These are phyloP conservation scores for Dryas alaskensis DNA, from an alignment of 306 rosid genomes.

Conservation along the genomic window DNA sequence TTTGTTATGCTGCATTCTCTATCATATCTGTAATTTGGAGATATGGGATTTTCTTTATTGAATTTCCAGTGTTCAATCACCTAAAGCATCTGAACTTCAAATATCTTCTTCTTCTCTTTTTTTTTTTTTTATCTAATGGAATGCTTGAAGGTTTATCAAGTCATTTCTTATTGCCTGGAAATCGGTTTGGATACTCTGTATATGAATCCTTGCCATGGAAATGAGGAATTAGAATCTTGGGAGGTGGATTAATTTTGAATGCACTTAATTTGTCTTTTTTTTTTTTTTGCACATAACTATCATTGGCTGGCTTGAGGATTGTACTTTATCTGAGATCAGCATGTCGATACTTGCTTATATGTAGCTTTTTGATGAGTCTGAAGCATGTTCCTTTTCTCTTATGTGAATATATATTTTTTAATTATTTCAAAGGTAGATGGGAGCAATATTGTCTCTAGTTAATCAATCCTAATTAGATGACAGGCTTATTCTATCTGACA, in stretches of 20 bases:
- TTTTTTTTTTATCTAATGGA: not conserved
- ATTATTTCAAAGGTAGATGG: not conserved
- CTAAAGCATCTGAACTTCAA: constrained; percentile 4
- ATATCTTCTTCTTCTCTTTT: not conserved
- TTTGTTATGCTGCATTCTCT: constrained; percentile 10
- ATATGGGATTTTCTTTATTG: not conserved
- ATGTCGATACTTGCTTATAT: not conserved
- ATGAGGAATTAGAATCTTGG: not conserved
- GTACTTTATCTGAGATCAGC: not conserved
- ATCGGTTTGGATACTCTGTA: constrained; percentile 7
- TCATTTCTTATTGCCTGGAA: not conserved
- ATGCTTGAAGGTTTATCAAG: not conserved
- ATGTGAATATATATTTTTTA: not conserved
- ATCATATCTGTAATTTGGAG: not conserved
- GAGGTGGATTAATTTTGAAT: not conserved
- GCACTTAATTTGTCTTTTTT: not conserved
- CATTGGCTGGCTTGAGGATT: not conserved
- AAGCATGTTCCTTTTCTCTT: not conserved
- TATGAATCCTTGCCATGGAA: not conserved
- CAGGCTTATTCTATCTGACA: not conserved
- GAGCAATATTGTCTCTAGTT: not conserved
- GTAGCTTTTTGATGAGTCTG: not conserved
- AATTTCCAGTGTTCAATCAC: constrained; percentile 6
- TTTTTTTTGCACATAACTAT: not conserved
- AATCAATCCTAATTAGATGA: not conserved